Evolutionary conservation across 768 basidiomycete species (phyloP).

Genomic region (Xanthoconium purpureum): DNA sequence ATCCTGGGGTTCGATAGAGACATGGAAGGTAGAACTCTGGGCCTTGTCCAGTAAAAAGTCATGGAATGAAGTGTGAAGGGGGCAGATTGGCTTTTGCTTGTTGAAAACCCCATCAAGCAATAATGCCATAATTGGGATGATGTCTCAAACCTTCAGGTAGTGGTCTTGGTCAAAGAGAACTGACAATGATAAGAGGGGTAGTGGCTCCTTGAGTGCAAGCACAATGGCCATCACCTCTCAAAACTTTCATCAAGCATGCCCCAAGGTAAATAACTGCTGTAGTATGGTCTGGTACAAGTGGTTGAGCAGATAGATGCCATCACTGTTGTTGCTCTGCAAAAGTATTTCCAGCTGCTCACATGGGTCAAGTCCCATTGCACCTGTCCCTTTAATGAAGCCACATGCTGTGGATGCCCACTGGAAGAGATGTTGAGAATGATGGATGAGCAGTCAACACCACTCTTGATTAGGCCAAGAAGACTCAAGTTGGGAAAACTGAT

Average conservation of each 20-base stretch:
- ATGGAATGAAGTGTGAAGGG: too few species aligned
- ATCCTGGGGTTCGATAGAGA: not conserved
- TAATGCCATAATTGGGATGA: too few species aligned
- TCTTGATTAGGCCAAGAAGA: too few species aligned
- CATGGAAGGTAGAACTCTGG: not conserved
- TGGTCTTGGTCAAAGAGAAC: not conserved
- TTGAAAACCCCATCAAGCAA: not conserved
- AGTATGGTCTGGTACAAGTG: not conserved
- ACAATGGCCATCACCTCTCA: too few species aligned
- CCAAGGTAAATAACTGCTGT: too few species aligned
- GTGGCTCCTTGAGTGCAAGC: not conserved
- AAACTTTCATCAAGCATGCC: not conserved
- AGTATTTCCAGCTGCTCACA: not conserved
- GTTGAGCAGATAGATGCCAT: not conserved
- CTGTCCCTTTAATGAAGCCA: not conserved
- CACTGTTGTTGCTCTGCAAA: not conserved
- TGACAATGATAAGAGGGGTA: not conserved
- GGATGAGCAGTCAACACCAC: not conserved
- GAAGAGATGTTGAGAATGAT: not conserved
- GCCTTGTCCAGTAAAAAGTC: too few species aligned
- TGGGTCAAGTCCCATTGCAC: not conserved
- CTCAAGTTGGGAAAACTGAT: not conserved
- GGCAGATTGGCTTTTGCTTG: too few species aligned
- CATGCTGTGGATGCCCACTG: too few species aligned
- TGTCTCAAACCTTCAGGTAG: not conserved